Percentiles rank a stretch among this genome's conserved stretches.
phyloP scores from a whole-genome alignment of 2,329 filamentous ascomycete genomes.

The Macrophomina pseudophaseolina region DNA sequence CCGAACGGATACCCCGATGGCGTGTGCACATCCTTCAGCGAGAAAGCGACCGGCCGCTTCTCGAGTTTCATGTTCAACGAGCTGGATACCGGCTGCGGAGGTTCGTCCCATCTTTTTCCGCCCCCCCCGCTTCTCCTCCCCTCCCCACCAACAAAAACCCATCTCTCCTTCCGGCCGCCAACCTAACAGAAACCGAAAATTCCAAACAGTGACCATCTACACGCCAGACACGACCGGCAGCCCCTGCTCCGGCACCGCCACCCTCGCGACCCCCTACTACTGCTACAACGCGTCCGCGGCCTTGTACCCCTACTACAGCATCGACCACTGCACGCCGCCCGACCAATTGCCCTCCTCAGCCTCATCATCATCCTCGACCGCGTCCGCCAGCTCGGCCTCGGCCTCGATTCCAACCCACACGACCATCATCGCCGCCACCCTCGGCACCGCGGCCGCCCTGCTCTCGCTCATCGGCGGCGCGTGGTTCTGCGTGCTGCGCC shows the following conservation, averaged over 20 bases:
- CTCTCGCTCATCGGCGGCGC: background rate
- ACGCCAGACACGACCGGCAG: background rate
- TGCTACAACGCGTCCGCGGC: conserved; percentile 16
- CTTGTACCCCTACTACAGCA: conserved; percentile 21
- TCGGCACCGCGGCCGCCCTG: background rate
- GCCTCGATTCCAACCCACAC: background rate
- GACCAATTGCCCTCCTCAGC: background rate
- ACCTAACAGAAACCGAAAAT: background rate
- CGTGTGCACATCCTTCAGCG: conserved; percentile 4
- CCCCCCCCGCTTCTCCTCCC: too few relatives aligned
- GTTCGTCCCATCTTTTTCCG: background rate
- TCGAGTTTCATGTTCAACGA: conserved; percentile 12
- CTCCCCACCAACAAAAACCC: background rate
- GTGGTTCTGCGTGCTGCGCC: background rate
- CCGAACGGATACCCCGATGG: conserved; percentile 22
- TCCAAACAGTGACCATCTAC: conserved; percentile 20
- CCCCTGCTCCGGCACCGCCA: conserved; percentile 14
- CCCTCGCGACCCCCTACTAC: background rate
- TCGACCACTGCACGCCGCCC: conserved; percentile 41
- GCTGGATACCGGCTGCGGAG: conserved; percentile 18
- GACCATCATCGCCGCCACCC: background rate
- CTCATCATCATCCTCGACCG: background rate
- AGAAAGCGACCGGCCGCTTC: conserved; percentile 1
- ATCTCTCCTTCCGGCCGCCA: too few relatives aligned
- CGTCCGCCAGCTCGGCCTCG: background rate